Evolutionary conservation across 768 basidiomycete species (phyloP), one percentile per base, ranked within the genome.

Genomic region (Cantharellus cinnabarinus): DNA sequence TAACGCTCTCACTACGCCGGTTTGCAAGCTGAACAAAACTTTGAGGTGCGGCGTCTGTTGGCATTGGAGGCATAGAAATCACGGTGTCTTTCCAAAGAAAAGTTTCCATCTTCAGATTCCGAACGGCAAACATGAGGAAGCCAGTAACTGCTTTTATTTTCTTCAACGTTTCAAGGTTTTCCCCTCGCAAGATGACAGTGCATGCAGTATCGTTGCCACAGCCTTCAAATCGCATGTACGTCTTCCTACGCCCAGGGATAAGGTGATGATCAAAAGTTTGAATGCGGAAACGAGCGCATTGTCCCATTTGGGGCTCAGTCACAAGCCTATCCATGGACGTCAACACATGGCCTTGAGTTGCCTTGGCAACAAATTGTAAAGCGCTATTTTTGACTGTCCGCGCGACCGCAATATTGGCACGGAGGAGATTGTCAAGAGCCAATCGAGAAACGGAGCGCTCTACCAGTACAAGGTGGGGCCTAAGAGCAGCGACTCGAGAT

Each of bases 171-270:
- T 84, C 83, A 59, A 83, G 75, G 66, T 93, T 79, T 2, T 80
- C 91, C 5, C 95, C 95, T 50, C 95, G 79, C 52, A 99, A 70
- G 42, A 98, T 76, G 64, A 99, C 83, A 2, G 95, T 98, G 63
- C 91, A 97, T 0, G 93, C 93, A 78, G 89, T 85, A 62, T 95
- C 89, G 56, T 79, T 78, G 66, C 79, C 85, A 66, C 93, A 95
- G 2, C 94, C 94, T 70, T 99, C 95, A 66, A 99, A 98, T 1
- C 95, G 83, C 89, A 99, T 91, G 67, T 89, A 86, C 0, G 94
- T 89, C 74, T 99, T 99, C 59, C 95, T 77, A 15, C 78, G 78
- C 20, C 90, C 91, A n/a, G 93, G 90, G 48, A 98, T 99, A 44
- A 93, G 75, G 7, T 80, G 77, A 69, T 99, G 93, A 63, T 97